These are phyloP conservation scores for Rosellinia necatrix DNA, from an alignment of 2,329 filamentous ascomycete genomes.

Conservation along the genomic window DNA sequence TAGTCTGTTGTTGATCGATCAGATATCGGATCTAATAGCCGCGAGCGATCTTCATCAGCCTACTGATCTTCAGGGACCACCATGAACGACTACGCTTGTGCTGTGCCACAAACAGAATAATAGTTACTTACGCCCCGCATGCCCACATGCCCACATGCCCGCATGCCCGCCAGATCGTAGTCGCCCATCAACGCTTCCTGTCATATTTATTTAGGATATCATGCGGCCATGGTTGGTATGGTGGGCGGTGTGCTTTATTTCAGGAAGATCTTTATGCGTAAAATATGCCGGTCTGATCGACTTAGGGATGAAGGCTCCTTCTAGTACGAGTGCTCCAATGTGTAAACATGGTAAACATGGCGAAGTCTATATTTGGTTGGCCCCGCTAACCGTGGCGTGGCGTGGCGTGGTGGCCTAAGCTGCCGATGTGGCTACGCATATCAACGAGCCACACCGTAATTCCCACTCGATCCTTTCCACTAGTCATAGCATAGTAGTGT, in stretches of 20 bases:
- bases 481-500: no score
- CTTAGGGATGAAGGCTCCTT: no score
- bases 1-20: constrained; percentile 9
- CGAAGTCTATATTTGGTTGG: no score
- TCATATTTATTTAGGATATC: neutral
- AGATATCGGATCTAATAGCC: constrained; percentile 13
- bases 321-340: no score
- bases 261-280: neutral
- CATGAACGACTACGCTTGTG: neutral
- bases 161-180: neutral
- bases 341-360: no score
- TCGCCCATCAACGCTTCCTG: neutral
- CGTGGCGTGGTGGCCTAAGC: no score
- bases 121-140: neutral
- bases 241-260: neutral
- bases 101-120: neutral
- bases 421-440: no score
- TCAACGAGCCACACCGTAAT: no score
- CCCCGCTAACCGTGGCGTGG: no score
- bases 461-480: no score
- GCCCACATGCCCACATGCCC: neutral
- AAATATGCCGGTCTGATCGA: neutral
- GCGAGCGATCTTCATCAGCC: constrained; percentile 18
- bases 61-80: constrained; percentile 18
- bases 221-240: neutral